Evolutionary conservation across 2,329 filamentous ascomycete genomes (phyloP).

Genomic region (Pleoardoris graminearum): DNA sequence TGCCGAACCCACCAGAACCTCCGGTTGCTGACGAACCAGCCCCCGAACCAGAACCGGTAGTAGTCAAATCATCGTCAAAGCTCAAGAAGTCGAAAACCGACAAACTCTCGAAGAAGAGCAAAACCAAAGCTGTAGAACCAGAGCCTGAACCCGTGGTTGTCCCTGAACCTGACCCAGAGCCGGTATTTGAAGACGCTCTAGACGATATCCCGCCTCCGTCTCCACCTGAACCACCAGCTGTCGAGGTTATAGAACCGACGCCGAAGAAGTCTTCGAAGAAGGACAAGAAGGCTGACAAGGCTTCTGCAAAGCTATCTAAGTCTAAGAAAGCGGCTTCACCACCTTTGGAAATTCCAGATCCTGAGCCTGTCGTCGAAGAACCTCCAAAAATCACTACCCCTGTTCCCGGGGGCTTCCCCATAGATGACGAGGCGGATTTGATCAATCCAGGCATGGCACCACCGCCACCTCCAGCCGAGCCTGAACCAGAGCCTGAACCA

Average conservation of each 20-base stretch:
- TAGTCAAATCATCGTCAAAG: constrained; percentile 25
- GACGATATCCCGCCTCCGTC: constrained; percentile 21
- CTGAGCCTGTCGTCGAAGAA: constrained; percentile 32
- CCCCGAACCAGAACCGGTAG: neutral
- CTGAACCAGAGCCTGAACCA: constrained; percentile 20
- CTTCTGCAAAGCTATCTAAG: constrained; percentile 29
- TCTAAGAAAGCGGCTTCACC: constrained; percentile 31
- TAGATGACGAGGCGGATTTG: constrained; percentile 47
- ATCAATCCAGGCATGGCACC: constrained; percentile 31
- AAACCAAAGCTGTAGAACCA: constrained; percentile 44
- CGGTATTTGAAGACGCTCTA: constrained; percentile 25
- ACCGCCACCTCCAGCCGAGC: constrained; percentile 17
- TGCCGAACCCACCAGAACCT: constrained; percentile 49
- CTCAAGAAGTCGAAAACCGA: constrained; percentile 32
- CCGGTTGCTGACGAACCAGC: constrained; percentile 34
- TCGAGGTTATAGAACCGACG: constrained; percentile 35
- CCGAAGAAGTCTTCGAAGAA: constrained; percentile 38
- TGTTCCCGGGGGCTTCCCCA: constrained; percentile 53
- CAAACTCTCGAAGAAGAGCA: constrained; percentile 45
- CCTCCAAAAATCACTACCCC: constrained; percentile 41
- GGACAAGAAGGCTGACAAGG: constrained; percentile 25
- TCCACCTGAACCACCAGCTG: constrained; percentile 25
- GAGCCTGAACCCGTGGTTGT: constrained; percentile 24
- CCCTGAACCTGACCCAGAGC: constrained; percentile 24
- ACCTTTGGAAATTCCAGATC: constrained; percentile 32